Conservation (phyloP, 345 rosid species). For the Eucalyptus microcorys region DNA sequence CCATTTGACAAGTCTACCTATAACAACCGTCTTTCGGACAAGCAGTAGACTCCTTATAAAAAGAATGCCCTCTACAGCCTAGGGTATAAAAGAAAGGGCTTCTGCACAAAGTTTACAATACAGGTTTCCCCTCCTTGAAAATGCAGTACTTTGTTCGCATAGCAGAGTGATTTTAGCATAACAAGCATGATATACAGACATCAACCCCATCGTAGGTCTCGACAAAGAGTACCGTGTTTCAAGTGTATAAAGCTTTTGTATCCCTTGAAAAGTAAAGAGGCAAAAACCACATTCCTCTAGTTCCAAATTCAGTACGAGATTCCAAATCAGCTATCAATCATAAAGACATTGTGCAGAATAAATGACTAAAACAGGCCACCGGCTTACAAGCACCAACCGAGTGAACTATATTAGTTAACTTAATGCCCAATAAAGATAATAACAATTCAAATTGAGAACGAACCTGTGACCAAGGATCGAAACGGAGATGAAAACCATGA, state of each 20-base stretch:
- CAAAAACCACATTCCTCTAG: not conserved
- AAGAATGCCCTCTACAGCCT: not conserved
- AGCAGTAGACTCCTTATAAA: not conserved
- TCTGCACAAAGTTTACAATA: not conserved
- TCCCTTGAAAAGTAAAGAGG: not conserved
- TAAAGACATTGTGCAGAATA: not conserved
- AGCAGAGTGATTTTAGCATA: not conserved
- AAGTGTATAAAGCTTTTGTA: not conserved
- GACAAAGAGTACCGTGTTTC: not conserved
- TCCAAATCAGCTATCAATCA: not conserved
- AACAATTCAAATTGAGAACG: not conserved
- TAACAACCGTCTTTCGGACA: not conserved
- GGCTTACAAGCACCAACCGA: not conserved
- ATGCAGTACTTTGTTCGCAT: not conserved
- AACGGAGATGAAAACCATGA: constrained; percentile 94
- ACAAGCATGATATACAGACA: not conserved
- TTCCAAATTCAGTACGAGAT: not conserved
- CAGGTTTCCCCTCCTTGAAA: not conserved
- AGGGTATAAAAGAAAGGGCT: not conserved
- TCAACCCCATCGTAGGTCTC: not conserved
- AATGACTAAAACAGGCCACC: not conserved
- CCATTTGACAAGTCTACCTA: not conserved
- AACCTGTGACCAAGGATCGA: constrained; percentile 99
- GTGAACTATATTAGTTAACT: not conserved
- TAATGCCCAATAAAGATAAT: not conserved